Base-by-base conservation (phyloP, 2,329 filamentous ascomycete genomes). In the Arthrobotrys sphaeroides region DNA sequence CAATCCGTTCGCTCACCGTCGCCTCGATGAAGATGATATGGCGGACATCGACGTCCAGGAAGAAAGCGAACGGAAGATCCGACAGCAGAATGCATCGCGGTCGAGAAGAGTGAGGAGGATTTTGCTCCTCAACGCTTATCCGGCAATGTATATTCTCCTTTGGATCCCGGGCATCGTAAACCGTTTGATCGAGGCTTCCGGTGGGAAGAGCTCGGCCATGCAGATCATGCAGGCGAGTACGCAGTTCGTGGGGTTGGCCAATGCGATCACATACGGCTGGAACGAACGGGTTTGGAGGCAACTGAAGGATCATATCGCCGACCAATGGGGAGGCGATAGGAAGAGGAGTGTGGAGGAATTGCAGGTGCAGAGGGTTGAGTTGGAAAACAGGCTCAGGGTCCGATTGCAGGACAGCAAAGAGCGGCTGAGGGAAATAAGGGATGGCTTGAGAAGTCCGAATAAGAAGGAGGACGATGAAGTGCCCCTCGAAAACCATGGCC, bases 101-200 rank as follows among this genome's bases (percentile, higher is more conserved):
- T 69, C 64, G 26, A 62, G 55, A 36, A 40, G 72, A 2, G 66
- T 77, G 26, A 80, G 79, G 51, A 80, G 80, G 53, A 81, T 83
- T 74, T 79, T 83, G 18, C 76, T 83, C 5, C 78, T 83, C 57
- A 83, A 83, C 62, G 82, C 81, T 1, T 83, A 83, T 55, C 82
- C 82, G 0, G 80, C 82, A 47, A 80, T 80, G 38, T 83, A 82
- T 77, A 80, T 83, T 45, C 51, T 83, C 3, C 80, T 83, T n/a
- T 83, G 81, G 82, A 79, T 83, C 5, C 83, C 82, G 0, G 83
- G 82, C 4, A 80, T 84, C 62, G 69, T 78, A 36, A 84, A 83
- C 78, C 80, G 81, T 26, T 59, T 81, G 42, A 78, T 78, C 42
- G 82, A 82, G 76, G 79, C 77, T 24, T 78, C 79, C 1, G 81